phyloP scores from a whole-genome alignment of 352 stramenopile genomes.

The Thraustochytrium sp. region DNA sequence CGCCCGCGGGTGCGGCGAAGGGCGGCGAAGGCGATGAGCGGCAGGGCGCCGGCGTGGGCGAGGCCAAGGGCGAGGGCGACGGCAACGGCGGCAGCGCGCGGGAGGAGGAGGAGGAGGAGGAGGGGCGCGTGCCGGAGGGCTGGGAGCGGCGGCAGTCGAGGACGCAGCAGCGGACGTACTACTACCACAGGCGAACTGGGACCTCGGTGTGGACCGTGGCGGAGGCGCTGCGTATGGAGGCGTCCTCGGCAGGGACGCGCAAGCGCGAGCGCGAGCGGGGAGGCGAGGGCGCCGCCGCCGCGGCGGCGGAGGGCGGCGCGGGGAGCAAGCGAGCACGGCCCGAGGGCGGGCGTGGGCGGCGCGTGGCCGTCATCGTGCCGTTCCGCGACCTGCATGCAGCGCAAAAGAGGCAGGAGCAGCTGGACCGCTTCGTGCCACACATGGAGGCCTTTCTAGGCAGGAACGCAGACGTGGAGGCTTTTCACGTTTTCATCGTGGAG shows the following conservation, averaged over 20 bases:
- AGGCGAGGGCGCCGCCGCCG: conserved; percentile 24
- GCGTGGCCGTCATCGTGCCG: conserved; percentile 80
- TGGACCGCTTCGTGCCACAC: conserved; percentile 79
- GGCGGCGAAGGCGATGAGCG: background rate
- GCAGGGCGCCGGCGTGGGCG: background rate
- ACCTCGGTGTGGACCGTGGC: background rate
- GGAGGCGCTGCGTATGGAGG: background rate
- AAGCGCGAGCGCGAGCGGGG: background rate
- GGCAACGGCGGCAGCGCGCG: background rate
- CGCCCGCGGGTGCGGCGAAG: no score
- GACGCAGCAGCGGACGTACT: conserved; percentile 59
- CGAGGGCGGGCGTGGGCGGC: background rate
- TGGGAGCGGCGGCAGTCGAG: conserved; percentile 58
- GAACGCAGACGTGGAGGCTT: conserved; percentile 53
- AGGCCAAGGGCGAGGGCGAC: background rate
- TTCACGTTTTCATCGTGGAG: conserved; percentile 89
- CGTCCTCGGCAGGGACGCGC: background rate
- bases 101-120: conserved; percentile 36
- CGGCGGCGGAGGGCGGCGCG: background rate
- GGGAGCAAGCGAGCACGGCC: background rate
- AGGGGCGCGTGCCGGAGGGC: conserved; percentile 54
- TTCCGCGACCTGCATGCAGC: conserved; percentile 79
- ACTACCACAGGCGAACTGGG: conserved; percentile 58
- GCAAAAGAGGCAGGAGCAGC: conserved; percentile 76
- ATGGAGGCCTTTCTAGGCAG: conserved; percentile 73